Percentiles rank a stretch among this genome's conserved stretches.
phyloP scores from a whole-genome alignment of 2,329 filamentous ascomycete species.

The Cordyceps sp. region DNA sequence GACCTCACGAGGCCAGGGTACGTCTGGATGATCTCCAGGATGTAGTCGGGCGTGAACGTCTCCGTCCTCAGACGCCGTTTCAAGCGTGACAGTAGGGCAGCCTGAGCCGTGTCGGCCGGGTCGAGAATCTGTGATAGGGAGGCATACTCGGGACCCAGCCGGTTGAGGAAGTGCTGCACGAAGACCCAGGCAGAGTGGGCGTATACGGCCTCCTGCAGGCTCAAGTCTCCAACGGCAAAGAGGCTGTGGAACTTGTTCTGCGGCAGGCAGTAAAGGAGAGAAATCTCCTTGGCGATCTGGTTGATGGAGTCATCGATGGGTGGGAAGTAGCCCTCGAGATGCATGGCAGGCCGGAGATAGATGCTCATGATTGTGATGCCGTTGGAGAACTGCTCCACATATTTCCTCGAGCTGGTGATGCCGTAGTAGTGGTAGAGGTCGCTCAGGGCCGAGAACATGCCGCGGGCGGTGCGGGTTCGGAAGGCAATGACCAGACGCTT shows the following conservation, averaged over 20 bases:
- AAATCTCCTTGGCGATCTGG: slow-evolving; percentile 98
- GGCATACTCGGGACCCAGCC: slow-evolving; percentile 79
- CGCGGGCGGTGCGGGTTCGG: slow-evolving; percentile 79
- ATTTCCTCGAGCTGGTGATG: slow-evolving; percentile 89
- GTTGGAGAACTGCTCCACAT: slow-evolving; percentile 97
- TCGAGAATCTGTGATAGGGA: slow-evolving; percentile 73
- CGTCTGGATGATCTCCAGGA: slow-evolving; percentile 86
- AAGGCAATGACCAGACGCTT: slow-evolving; percentile 92
- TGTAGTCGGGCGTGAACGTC: slow-evolving; percentile 96
- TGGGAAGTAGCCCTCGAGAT: slow-evolving; percentile 42
- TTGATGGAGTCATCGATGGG: slow-evolving; percentile 90
- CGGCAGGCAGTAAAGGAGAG: slow-evolving; percentile 90
- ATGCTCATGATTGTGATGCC: slow-evolving; percentile 94
- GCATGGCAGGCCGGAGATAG: slow-evolving; percentile 63
- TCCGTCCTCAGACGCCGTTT: slow-evolving; percentile 91
- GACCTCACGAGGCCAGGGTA: slow-evolving; percentile 78
- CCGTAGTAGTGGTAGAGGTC: slow-evolving; percentile 99
- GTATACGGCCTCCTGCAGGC: slow-evolving; percentile 92
- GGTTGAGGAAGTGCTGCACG: slow-evolving; percentile 94
- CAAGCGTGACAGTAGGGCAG: slow-evolving; percentile 77
- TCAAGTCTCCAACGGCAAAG: slow-evolving; percentile 73
- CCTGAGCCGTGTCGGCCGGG: slow-evolving; percentile 64
- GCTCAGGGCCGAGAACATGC: slow-evolving; percentile 86
- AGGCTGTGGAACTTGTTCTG: slow-evolving; percentile 90
- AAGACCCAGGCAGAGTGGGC: slow-evolving; percentile 97